Percentiles rank a stretch among this genome's conserved stretches.
Evolutionary conservation across 768 basidiomycete species (phyloP).

Genomic region (Leccinum subgranulosum): DNA sequence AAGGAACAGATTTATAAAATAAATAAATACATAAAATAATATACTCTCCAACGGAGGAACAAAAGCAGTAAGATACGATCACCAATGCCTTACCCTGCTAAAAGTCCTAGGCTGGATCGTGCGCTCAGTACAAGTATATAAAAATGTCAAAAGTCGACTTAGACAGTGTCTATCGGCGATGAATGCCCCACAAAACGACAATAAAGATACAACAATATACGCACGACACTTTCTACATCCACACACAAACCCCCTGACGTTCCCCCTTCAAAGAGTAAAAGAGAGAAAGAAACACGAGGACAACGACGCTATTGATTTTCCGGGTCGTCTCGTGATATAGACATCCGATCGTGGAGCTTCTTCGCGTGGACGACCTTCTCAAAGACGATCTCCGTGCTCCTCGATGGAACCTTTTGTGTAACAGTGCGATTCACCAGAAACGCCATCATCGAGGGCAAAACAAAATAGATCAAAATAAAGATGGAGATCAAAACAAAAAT

Average conservation of each 20-base stretch:
- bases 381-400: slow-evolving; percentile 20
- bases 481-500: not conserved
- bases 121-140: not conserved
- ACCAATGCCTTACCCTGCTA: no score
- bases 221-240: not conserved
- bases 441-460: not conserved
- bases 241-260: not conserved
- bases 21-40: not conserved
- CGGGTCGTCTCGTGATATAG: not conserved
- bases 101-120: no score
- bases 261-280: not conserved
- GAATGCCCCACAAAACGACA: not conserved
- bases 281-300: not conserved
- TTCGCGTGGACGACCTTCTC: slow-evolving; percentile 14
- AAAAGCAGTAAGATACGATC: no score
- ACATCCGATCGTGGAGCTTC: slow-evolving; percentile 10
- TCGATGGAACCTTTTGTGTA: slow-evolving; percentile 6
- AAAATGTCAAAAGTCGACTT: not conserved
- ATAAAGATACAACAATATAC: not conserved
- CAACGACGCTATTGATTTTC: not conserved
- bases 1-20: not conserved
- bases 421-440: not conserved
- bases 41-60: not conserved
- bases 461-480: not conserved
- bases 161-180: not conserved